phyloP scores from a whole-genome alignment of 148 eudicot species.

The Silene conica region DNA sequence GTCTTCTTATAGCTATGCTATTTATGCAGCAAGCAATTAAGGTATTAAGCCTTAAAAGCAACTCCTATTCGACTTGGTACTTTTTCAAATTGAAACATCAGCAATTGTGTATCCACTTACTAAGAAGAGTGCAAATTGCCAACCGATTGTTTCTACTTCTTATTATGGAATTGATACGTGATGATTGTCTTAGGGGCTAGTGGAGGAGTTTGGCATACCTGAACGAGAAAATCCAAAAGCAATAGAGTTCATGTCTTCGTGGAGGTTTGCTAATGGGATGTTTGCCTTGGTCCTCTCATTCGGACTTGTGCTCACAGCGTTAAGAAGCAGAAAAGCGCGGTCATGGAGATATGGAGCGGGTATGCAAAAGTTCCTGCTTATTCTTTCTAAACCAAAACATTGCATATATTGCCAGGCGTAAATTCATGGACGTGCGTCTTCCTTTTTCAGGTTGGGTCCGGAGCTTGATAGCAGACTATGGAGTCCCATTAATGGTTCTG shows the following conservation, averaged over 20 bases:
- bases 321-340: constrained; percentile 83
- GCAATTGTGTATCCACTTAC: neutral
- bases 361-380: neutral
- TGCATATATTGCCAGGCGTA: too few species aligned
- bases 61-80: neutral
- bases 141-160: too few species aligned
- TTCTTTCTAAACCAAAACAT: too few species aligned
- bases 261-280: constrained; percentile 97
- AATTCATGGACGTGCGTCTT: neutral
- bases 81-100: neutral
- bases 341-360: constrained; percentile 95
- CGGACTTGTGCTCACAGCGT: constrained; percentile 71
- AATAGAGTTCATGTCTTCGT: constrained; percentile 54
- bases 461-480: constrained; percentile 85
- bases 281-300: constrained; percentile 87
- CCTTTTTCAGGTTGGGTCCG: constrained; percentile 63
- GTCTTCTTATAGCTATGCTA: constrained; percentile 88
- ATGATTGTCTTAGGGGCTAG: constrained; percentile 49
- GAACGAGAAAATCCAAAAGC: constrained; percentile 42
- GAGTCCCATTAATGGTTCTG: constrained; percentile 91
- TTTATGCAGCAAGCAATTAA: constrained; percentile 93
- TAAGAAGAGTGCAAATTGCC: too few species aligned
- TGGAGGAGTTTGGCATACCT: constrained; percentile 79
- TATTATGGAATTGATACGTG: neutral
- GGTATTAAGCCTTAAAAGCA: constrained; percentile 26